Percentiles rank a stretch among this genome's conserved stretches.
These are phyloP conservation scores for Podila clonocystis DNA, from an alignment of 192 early-diverging fungal species.

Conservation along the genomic window DNA sequence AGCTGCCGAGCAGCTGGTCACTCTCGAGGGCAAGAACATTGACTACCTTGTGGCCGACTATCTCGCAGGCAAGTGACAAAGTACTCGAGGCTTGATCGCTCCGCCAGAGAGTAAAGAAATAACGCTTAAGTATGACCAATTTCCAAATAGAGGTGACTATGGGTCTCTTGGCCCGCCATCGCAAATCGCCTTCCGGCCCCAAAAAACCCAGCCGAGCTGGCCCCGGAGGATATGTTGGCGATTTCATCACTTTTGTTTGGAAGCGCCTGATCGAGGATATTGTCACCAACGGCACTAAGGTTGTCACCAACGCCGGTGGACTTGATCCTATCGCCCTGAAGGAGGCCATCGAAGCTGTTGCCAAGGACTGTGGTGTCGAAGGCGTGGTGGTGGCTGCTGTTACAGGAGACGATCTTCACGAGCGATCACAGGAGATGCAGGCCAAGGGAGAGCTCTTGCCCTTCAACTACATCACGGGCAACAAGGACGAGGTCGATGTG, in stretches of 20 bases:
- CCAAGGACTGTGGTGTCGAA: slow-evolving; percentile 56
- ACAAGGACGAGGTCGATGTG: slow-evolving; percentile 55
- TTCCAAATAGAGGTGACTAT: slow-evolving; percentile 68
- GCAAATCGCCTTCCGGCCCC: slow-evolving; percentile 36
- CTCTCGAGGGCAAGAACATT: slow-evolving; percentile 53
- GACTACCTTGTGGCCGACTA: slow-evolving; percentile 73
- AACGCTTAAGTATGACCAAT: too few relatives aligned
- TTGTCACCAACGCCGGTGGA: slow-evolving; percentile 75
- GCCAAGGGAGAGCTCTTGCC: slow-evolving; percentile 39
- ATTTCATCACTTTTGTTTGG: slow-evolving; percentile 69
- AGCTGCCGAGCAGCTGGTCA: slow-evolving; percentile 65
- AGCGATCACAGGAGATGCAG: slow-evolving; percentile 32
- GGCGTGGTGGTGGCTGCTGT: slow-evolving; percentile 66
- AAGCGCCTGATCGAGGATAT: slow-evolving; percentile 56
- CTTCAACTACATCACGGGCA: slow-evolving; percentile 52
- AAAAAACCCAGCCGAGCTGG: slow-evolving; percentile 57
- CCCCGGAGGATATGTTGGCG: slow-evolving; percentile 63
- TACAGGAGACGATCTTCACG: slow-evolving; percentile 67
- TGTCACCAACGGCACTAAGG: slow-evolving; percentile 62
- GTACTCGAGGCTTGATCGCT: background rate
- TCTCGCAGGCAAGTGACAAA: slow-evolving; percentile 59
- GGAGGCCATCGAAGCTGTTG: slow-evolving; percentile 64
- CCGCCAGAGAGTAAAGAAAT: too few relatives aligned
- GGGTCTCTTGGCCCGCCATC: slow-evolving; percentile 70
- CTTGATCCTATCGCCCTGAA: slow-evolving; percentile 71